A percentile compares a stretch with the other conserved stretches of the same genome.
These are phyloP conservation scores for Hibiscus trionum DNA, from an alignment of 345 rosid genomes.

Conservation along the genomic window DNA sequence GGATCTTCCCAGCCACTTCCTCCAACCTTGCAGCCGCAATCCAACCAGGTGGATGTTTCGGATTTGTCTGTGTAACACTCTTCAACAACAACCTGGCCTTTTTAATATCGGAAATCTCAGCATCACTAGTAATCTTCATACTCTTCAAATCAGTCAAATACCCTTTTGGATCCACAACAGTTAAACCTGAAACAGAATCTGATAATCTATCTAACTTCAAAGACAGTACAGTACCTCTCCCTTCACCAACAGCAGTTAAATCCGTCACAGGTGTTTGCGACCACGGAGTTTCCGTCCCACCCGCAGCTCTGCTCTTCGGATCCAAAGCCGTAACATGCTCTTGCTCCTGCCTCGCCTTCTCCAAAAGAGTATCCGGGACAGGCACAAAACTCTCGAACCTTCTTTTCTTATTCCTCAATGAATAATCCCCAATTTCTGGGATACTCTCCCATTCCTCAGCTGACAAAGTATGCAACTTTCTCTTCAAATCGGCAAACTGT, in stretches of 20 bases:
- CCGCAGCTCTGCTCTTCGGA: slow-evolving; percentile 71
- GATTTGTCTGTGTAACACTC: slow-evolving; percentile 83
- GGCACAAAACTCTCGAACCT: slow-evolving; percentile 93
- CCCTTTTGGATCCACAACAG: slow-evolving; percentile 93
- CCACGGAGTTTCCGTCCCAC: slow-evolving; percentile 91
- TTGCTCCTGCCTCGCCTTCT: slow-evolving; percentile 89
- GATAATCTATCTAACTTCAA: slow-evolving; percentile 83
- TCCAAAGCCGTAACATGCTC: slow-evolving; percentile 95
- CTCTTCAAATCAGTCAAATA: slow-evolving; percentile 88
- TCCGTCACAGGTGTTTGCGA: slow-evolving; percentile 79
- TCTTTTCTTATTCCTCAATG: slow-evolving; percentile 77
- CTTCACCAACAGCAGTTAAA: slow-evolving; percentile 90
- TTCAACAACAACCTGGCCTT: slow-evolving; percentile 83
- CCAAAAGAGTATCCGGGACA: slow-evolving; percentile 75
- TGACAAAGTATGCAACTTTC: slow-evolving; percentile 62
- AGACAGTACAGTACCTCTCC: slow-evolving; percentile 89
- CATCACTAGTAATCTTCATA: slow-evolving; percentile 94
- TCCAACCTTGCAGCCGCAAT: slow-evolving; percentile 93
- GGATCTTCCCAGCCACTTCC: slow-evolving; percentile 92
- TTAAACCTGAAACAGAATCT: slow-evolving; percentile 74
- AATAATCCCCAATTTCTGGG: slow-evolving; percentile 87
- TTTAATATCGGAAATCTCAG: slow-evolving; percentile 85
- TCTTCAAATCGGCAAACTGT: slow-evolving; percentile 90
- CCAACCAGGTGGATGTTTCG: slow-evolving; percentile 92
- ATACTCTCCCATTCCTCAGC: slow-evolving; percentile 83